Conservation (phyloP, 1,139 yeast species). For the Kurtzmaniella quercitrusa region DNA sequence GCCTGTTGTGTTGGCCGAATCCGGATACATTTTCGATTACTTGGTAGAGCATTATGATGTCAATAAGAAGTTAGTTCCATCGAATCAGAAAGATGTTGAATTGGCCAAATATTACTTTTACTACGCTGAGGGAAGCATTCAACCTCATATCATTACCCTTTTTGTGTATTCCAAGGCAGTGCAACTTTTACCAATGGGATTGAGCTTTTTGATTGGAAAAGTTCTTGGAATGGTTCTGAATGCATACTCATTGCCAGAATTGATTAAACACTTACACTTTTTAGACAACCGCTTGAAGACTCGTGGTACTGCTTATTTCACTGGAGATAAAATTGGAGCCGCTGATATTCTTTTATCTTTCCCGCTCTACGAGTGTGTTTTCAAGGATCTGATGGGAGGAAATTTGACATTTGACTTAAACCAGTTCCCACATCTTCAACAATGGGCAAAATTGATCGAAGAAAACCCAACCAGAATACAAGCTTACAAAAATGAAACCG, state of each 20-base stretch:
- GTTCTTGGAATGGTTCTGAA: slow-evolving; percentile 28
- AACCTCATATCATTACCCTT: slow-evolving; percentile 29
- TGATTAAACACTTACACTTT: slow-evolving; percentile 21
- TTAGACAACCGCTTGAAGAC: slow-evolving; percentile 26
- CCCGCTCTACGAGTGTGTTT: slow-evolving; percentile 17
- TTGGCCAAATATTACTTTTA: slow-evolving; percentile 38
- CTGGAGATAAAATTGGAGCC: slow-evolving; percentile 40
- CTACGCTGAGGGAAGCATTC: slow-evolving; percentile 45
- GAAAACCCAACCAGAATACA: neutral
- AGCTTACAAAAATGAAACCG: neutral
- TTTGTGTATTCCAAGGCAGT: slow-evolving; percentile 24
- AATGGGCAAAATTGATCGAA: neutral
- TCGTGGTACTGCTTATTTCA: slow-evolving; percentile 33
- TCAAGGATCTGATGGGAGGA: neutral
- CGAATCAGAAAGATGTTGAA: slow-evolving; percentile 20
- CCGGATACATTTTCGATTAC: slow-evolving; percentile 33
- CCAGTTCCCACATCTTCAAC: neutral
- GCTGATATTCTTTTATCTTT: slow-evolving; percentile 45
- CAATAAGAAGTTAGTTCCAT: slow-evolving; percentile 18
- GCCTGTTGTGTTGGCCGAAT: slow-evolving; percentile 28
- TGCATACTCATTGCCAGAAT: slow-evolving; percentile 26
- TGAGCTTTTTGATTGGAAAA: slow-evolving; percentile 23
- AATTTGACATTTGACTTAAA: neutral
- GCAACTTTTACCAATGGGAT: slow-evolving; percentile 32
- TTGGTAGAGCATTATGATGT: slow-evolving; percentile 27